Evolutionary conservation across 441 rosid species (phyloP), one percentile per base, ranked within the genome.

Genomic region (Syzygium syzygioides): DNA sequence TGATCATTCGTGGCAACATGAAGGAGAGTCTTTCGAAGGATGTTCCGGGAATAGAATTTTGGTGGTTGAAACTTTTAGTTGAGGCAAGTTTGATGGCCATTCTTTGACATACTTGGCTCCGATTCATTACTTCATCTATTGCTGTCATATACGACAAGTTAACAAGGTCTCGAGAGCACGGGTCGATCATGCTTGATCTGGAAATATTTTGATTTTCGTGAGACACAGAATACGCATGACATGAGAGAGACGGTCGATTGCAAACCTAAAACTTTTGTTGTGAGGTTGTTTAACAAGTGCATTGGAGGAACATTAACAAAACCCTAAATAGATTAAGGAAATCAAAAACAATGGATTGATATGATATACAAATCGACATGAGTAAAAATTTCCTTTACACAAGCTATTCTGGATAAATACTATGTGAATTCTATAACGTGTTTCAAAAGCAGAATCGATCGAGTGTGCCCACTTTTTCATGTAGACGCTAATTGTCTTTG

Each of bases 111-210:
- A 60, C 66, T 19, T 56, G 50, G 71, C 62, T 23, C 48, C 30
- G 53, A 87, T 37, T 25, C 83, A 71, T 11, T 17, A 6, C 20
- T 32, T 87, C 64, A 37, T 66, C 53, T 54, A 37, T 30, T 55
- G n/a, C 60, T 91, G 91, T 87, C 88, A 80, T 92, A 91, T 89
- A 92, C 91, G 91, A 88, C 89, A 23, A 23, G 52, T 11, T 5
- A 37, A 37, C 14, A 37, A 9, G 17, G 28, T 71, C 80, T 11
- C 15, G 5, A 71, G n/a, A 71, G 17, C 83, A 37, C 52, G 23
- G 3, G 5, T 4, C 17, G 28, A 71, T 71, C n/a, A 6, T 37
- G 15, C n/a, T 37, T 3, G 28, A 37, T 71, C 37, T 71, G 26
- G 17, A 12, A 37, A 71, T 13, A 1, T 37, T 71, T 34, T 37